phyloP scores from a whole-genome alignment of 2,329 filamentous ascomycete species.

The Graphiopsis chlorocephala region DNA sequence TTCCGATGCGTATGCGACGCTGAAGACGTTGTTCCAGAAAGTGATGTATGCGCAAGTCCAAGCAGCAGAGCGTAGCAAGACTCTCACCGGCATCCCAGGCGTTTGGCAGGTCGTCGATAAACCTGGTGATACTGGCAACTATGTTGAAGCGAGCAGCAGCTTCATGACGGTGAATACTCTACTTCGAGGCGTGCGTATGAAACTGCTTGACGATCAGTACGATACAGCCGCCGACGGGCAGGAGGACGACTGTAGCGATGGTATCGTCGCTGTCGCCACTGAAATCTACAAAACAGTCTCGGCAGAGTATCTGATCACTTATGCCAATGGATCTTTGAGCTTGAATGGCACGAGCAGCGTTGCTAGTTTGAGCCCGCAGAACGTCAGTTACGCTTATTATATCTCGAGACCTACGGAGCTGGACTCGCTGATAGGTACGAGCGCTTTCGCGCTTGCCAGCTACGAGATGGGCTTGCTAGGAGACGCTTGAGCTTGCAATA shows the following conservation, averaged over 20 bases:
- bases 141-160: constrained; percentile 58
- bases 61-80: constrained; percentile 34
- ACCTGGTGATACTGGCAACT: constrained; percentile 51
- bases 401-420: constrained; percentile 38
- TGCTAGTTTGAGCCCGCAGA: constrained; percentile 47
- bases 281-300: constrained; percentile 46
- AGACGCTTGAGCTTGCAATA: neutral
- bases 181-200: constrained; percentile 46
- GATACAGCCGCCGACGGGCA: neutral
- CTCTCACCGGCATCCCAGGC: constrained; percentile 31
- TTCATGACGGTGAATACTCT: constrained; percentile 58
- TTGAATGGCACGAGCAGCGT: constrained; percentile 48
- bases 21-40: constrained; percentile 38
- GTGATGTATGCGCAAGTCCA: constrained; percentile 41
- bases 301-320: constrained; percentile 44
- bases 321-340: constrained; percentile 45
- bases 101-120: constrained; percentile 60
- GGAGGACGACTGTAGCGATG: constrained; percentile 20
- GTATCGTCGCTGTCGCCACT: constrained; percentile 26
- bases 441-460: constrained; percentile 41
- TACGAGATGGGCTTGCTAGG: constrained; percentile 31
- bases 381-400: constrained; percentile 52
- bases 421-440: constrained; percentile 41
- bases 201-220: constrained; percentile 30
- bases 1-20: constrained; percentile 31